Base-by-base conservation (phyloP, 208 protist species). In the Wallacemonas rigidus region DNA sequence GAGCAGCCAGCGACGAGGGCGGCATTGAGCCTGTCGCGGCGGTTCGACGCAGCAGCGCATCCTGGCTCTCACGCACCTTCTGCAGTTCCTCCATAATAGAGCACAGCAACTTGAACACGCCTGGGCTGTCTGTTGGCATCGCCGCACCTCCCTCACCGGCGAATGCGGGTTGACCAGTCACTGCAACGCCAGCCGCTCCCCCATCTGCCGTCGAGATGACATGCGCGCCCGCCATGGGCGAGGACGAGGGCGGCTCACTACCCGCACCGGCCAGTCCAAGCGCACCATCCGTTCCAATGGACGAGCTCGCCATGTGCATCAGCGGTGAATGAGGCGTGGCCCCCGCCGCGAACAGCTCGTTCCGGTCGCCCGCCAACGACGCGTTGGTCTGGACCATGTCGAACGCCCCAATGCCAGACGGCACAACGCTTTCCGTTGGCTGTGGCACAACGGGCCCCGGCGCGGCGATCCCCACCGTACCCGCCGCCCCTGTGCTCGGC, bases 61-160 rank as follows among this genome's bases (percentile, higher is more conserved):
- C 86, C 71, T 95, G 90, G 55, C 85, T 79, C 70, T 88, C 85
- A 17, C 90, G 88, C 55, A 95, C 75, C 56, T 81, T 82, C 41
- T 85, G 84, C n/a, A 93, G 76, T 77, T 96, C 91, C 79, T 94
- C 89, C 86, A 94, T 92, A 56, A 96, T 86, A 44, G 77, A 85
- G 74, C 84, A 89, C 26, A 96, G 81, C 64, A 94, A 75, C 68
- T 92, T 88, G 81, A 93, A 94, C n/a, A 93, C 68, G 50, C 83
- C 84, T 44, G 63, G n/a, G 36, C 63, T 69, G 63, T 69, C 63
- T 5, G 63, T 14, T 12, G 67, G 67, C 67, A 47, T 71, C 6
- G 39, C 40, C 15, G 2, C 57, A 15, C 36, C 17, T 5, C 9
- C 3, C 15, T n/a, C 53, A 50, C 41, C 38, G 60, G 15, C 60